Evolutionary conservation across 495 filamentous ascomycete species (phyloP).

Genomic region (Talaromyces proteolyticus): DNA sequence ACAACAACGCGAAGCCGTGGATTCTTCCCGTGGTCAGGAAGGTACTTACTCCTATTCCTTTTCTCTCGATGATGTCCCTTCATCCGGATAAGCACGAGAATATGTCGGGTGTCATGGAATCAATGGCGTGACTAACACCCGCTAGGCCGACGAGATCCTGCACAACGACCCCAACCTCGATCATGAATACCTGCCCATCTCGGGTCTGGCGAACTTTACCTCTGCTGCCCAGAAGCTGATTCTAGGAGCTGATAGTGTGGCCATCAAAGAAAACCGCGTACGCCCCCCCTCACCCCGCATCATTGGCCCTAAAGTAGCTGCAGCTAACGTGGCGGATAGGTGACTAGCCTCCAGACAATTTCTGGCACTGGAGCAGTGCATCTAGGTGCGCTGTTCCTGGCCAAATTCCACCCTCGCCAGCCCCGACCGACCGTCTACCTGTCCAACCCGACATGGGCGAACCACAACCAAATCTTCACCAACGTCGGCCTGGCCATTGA

Average conservation of each 20-base stretch:
- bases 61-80: conserved; percentile 6
- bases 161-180: conserved; percentile 84
- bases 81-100: no score
- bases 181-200: conserved; percentile 98
- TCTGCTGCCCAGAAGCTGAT: conserved; percentile 85
- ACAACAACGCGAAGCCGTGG: conserved; percentile 97
- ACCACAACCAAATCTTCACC: conserved; percentile 96
- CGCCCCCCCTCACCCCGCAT: conserved; percentile 6
- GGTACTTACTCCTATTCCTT: conserved; percentile 42
- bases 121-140: conserved; percentile 6
- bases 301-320: not conserved
- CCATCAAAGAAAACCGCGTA: conserved; percentile 77
- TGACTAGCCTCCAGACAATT: conserved; percentile 51
- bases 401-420: conserved; percentile 43
- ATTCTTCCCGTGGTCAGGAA: conserved; percentile 93
- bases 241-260: conserved; percentile 72
- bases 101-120: conserved; percentile 5
- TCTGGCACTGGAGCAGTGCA: conserved; percentile 56
- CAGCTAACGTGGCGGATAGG: conserved; percentile 21
- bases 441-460: conserved; percentile 94
- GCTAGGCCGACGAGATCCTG: conserved; percentile 81
- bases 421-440: conserved; percentile 70
- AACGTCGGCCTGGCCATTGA: conserved; percentile 78
- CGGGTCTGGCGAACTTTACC: conserved; percentile 78
- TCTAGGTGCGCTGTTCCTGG: conserved; percentile 50